These are phyloP conservation scores for Aspergillus baeticus DNA, from an alignment of 495 filamentous ascomycete genomes.

Conservation along the genomic window DNA sequence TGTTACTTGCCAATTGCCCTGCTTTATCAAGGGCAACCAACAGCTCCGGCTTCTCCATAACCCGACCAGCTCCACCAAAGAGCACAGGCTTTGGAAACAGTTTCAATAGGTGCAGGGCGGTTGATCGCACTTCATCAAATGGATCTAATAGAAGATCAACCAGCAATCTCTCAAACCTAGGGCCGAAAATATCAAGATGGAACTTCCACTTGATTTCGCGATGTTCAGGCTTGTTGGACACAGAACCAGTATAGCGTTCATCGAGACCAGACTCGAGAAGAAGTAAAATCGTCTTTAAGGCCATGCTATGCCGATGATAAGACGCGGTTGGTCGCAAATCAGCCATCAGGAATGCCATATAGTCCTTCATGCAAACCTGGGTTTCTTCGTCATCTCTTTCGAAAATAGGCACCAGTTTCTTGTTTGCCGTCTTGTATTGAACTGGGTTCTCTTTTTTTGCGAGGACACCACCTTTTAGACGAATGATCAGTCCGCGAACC, in stretches of 20 bases:
- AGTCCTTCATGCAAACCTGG: constrained; percentile 64
- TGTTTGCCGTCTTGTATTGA: constrained; percentile 9
- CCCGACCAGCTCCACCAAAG: constrained; percentile 11
- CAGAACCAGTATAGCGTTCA: constrained; percentile 17
- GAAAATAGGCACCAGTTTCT: constrained; percentile 17
- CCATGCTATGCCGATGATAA: constrained; percentile 84
- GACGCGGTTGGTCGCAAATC: constrained; percentile 75
- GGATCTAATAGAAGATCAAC: constrained; percentile 81
- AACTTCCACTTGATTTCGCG: constrained; percentile 47
- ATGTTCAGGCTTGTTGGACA: constrained; percentile 15
- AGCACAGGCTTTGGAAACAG: constrained; percentile 36
- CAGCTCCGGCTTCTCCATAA: constrained; percentile 17
- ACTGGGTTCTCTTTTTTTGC: constrained; percentile 18
- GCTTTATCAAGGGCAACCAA: constrained; percentile 35
- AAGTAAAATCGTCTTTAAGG: constrained; percentile 63
- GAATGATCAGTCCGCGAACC: constrained; percentile 65
- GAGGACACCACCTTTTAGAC: constrained; percentile 48
- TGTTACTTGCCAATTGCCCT: constrained; percentile 59
- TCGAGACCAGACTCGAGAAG: constrained; percentile 58
- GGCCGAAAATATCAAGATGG: constrained; percentile 55
- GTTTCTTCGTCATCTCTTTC: constrained; percentile 43
- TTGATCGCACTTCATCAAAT: constrained; percentile 85
- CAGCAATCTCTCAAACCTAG: constrained; percentile 48
- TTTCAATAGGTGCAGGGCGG: constrained; percentile 58
- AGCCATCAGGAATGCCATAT: constrained; percentile 63